A percentile compares a stretch with the other conserved stretches of the same genome.
These are phyloP conservation scores for Fusarium sp. DNA, from an alignment of 2,329 filamentous ascomycete species.

Conservation along the genomic window DNA sequence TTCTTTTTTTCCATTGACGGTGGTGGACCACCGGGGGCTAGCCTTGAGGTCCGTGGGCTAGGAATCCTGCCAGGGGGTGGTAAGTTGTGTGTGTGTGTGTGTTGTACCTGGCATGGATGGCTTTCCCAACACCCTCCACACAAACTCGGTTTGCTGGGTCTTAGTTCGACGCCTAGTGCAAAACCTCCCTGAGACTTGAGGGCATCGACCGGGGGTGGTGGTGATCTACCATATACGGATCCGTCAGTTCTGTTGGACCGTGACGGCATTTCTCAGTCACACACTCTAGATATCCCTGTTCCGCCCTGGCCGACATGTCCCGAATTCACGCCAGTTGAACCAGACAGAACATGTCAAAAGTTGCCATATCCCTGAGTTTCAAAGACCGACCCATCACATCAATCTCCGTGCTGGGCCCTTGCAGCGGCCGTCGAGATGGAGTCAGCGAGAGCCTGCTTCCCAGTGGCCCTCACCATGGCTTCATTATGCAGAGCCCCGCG, in stretches of 20 bases:
- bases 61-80: slow-evolving; percentile 32
- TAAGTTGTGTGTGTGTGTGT: slow-evolving; percentile 16
- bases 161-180: slow-evolving; percentile 31
- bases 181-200: slow-evolving; percentile 27
- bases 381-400: slow-evolving; percentile 6
- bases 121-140: slow-evolving; percentile 37
- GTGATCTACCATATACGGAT: slow-evolving; percentile 6
- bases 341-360: slow-evolving; percentile 1
- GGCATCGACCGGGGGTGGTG: slow-evolving; percentile 12
- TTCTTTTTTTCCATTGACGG: slow-evolving; percentile 29
- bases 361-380: slow-evolving; percentile 12
- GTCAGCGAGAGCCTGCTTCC: slow-evolving; percentile 42
- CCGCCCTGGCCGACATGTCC: slow-evolving; percentile 36
- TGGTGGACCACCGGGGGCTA: slow-evolving; percentile 18
- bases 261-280: slow-evolving; percentile 40
- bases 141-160: slow-evolving; percentile 32
- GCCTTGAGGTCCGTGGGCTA: slow-evolving; percentile 26
- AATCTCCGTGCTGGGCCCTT: slow-evolving; percentile 19
- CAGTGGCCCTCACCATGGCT: slow-evolving; percentile 55
- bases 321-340: slow-evolving; percentile 40
- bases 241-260: slow-evolving; percentile 28
- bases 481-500: slow-evolving; percentile 67
- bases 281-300: slow-evolving; percentile 32
- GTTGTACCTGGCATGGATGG: slow-evolving; percentile 33
- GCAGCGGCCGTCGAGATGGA: slow-evolving; percentile 40